phyloP scores from a whole-genome alignment of 1,284 basidiomycete species.

The Moniliella sp. region DNA sequence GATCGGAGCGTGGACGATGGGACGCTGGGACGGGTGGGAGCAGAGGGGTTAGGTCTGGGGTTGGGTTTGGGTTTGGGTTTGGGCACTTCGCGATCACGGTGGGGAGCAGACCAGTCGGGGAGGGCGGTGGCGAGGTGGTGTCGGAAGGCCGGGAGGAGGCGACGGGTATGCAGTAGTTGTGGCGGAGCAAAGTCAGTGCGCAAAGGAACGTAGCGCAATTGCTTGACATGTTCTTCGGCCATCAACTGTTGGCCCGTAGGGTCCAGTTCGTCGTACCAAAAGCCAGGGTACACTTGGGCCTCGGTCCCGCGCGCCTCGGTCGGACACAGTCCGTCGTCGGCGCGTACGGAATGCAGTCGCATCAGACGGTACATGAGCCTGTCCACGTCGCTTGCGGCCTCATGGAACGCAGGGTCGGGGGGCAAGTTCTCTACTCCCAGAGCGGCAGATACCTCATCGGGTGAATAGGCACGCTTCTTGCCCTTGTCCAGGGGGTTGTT shows the following conservation, averaged over 20 bases:
- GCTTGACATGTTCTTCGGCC: not conserved
- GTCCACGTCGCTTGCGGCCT: conserved; percentile 16
- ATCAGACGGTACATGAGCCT: conserved; percentile 18
- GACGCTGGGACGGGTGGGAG: no score
- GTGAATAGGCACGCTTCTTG: conserved; percentile 7
- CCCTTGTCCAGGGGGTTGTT: no score
- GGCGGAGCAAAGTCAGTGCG: not conserved
- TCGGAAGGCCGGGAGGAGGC: conserved; percentile 1
- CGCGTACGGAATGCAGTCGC: conserved; percentile 8
- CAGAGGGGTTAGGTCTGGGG: no score
- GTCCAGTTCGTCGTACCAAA: conserved; percentile 19
- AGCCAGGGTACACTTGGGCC: conserved; percentile 18
- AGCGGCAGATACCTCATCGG: no score
- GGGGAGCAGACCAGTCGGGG: no score
- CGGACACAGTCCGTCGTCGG: conserved; percentile 16
- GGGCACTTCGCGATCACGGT: no score
- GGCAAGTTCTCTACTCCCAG: no score
- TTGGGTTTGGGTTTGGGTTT: no score
- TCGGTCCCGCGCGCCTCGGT: conserved; percentile 22
- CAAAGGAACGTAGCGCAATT: not conserved
- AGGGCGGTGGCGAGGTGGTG: not conserved
- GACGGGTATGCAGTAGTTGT: not conserved
- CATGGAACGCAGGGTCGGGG: conserved; percentile 8
- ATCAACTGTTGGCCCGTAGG: conserved; percentile 14
- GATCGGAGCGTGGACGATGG: no score